Evolutionary conservation across 176 grass and related monocot genomes (phyloP), one percentile per base, ranked within the genome.

Genomic region (Oryza nivara): DNA sequence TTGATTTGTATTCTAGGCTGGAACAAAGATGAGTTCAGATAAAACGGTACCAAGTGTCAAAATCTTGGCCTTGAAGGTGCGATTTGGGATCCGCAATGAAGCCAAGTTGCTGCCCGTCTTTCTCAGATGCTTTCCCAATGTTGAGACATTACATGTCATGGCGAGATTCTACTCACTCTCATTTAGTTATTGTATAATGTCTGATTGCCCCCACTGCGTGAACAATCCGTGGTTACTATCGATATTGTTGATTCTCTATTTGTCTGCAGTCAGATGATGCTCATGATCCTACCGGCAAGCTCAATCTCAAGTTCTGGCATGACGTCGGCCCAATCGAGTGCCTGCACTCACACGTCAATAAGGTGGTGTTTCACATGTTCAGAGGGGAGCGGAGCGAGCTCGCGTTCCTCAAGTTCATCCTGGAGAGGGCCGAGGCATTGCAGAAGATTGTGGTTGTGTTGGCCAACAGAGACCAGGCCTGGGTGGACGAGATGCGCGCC

Each of bases 291-390:
- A 70, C 65, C 22, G 88, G 88, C 64, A 89, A 85, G 65, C 76
- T 89, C 65, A 85, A 85, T 71, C 75, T 70, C 9, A 89, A 89
- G 44, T 89, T 82, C 88, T 89, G 88, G 88, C 66, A 89, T 0
- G 83, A 86, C 20, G 67, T 77, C 1, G 73, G 56, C 9, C 78
- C 65, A 54, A 82, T 89, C 23, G 11, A 73, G 11, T 86, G 78
- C 67, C 34, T 89, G 35, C 67, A 86, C 8, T 72, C 78, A 56
- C 78, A 52, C 66, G 66, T 77, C 66, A 89, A 70, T 16, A 89
- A 58, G 44, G 83, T 89, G 34, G 83, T 86, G 34, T 89, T 89
- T 20, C 12, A 77, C 15, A 23, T 20, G 17, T 85, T 86, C 78
- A 60, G 56, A 72, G 88, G 83, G 9, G 20, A 82, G 3, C 77